Base-by-base conservation (phyloP, 345 rosid genomes). In the Dimocarpus longan region DNA sequence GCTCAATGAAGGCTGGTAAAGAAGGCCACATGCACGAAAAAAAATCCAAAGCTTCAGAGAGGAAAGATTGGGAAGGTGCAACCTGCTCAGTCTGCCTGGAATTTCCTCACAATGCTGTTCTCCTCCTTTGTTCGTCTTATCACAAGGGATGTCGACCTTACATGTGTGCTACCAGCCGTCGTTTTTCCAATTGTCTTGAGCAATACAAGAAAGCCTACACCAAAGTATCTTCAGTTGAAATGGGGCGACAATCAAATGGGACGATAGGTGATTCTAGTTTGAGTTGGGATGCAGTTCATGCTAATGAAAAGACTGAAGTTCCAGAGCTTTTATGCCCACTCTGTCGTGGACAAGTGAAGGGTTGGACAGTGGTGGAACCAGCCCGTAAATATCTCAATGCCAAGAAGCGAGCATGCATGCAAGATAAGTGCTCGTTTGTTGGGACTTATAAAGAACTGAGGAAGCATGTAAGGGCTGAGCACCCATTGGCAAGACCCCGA, bases 131-230 rank as follows among this genome's bases (percentile, higher is more conserved):
- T 79, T 92, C 96, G 56, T 93, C 99, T 0, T 88, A 92, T 65
- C 85, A 89, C 82, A 91, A 93, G 78, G 98, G 99, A 16, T 95
- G 99, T 22, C 97, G 94, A 57, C 95, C 93, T 39, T 95, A 95
- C 80, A 95, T 95, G 95, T 95, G 99, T 79, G 94, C 95, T 24
- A 95, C 99, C 2, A 86, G 97, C 82, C 86, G 82, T 59, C 94
- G 93, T 52, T 92, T 86, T 70, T 92, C 98, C 60, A 92, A 95
- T 77, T 93, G 96, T 78, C 94, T 95, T 66, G 96, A 92, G 10
- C 99, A 93, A 54, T 95, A 90, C 84, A 88, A 85, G 89, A 92
- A 92, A 68, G 92, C 98, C 0, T 93, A 88, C 80, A 86, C 89
- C 21, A 92, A 87, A 80, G 82, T 70, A 46, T 76, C 84, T 46